phyloP scores from a whole-genome alignment of 306 rosid genomes.

The Psophocarpus tetragonolobus region DNA sequence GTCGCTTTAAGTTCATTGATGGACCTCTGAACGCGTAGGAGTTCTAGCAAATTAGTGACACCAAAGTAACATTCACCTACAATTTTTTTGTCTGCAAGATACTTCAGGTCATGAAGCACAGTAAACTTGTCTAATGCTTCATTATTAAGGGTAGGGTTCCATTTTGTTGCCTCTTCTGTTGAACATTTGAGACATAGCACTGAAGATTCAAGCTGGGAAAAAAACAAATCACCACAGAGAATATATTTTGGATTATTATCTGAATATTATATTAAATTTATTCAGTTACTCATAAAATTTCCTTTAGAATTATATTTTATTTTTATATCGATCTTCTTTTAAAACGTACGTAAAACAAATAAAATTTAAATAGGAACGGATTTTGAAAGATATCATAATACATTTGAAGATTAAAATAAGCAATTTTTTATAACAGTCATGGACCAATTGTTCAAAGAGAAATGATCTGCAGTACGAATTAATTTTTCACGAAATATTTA shows the following conservation, averaged over 20 bases:
- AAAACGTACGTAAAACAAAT: background rate
- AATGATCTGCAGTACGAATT: too few species aligned
- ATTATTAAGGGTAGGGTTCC: background rate
- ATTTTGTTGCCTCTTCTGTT: conserved; percentile 4
- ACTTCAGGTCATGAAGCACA: background rate
- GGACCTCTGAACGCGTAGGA: background rate
- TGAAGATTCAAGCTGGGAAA: background rate
- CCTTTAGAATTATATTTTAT: background rate
- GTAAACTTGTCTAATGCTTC: background rate
- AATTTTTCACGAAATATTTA: too few species aligned
- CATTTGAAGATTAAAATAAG: background rate
- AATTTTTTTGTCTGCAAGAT: background rate
- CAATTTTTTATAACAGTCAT: background rate
- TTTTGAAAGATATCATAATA: background rate
- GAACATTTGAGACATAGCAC: background rate
- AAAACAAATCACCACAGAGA: background rate
- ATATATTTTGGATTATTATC: background rate
- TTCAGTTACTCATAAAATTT: too few species aligned
- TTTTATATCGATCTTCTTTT: background rate
- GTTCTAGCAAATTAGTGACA: background rate
- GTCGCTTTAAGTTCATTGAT: background rate
- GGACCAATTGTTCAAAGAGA: background rate
- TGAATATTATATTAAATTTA: background rate
- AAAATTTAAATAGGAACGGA: background rate
- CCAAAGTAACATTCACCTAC: background rate